Base-by-base conservation (phyloP, 2,329 filamentous ascomycete genomes). In the Lomentospora prolificans region DNA sequence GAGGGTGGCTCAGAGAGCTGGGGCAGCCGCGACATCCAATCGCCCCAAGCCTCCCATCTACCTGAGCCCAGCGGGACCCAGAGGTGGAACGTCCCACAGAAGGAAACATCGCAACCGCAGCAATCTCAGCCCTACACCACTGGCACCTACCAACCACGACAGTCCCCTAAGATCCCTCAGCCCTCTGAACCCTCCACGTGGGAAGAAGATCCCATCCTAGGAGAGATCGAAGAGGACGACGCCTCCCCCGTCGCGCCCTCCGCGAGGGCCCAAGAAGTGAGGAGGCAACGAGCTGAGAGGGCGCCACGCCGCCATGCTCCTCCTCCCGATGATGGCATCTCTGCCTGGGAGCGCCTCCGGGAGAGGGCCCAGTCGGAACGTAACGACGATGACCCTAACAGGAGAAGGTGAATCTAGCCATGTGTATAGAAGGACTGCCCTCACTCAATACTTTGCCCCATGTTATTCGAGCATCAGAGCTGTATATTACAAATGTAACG, bases 221-320 rank as follows among this genome's bases (percentile, higher is more conserved):
- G 65, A 50, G 58, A 63, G 24, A 62, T 65, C 19, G 64, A 69
- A 4, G 44, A 17, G 5, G 73, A 75, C 36, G 73, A 76, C 56
- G 73, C 71, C 36, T 77, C 75, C 1, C 75, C 75, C 24, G 60
- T 75, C 9, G 65, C 74, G 6, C 48, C 66, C 14, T 62, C 70
- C 6, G 57, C 64, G 10, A 64, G 61, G 44, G 59, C 61, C 19
- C 62, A 65, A 9, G 53, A 55, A 7, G 41, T 28, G 3, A 31
- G n/a, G 27, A 30, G 36, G 41, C 27, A n/a, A n/a, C 17, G 44
- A 25, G 24, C 53, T 7, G 28, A 54, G 24, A 25, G 6, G 25
- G 39, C 24, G 30, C 25, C 14, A 27, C 53, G 53, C 10, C 53
- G 36, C 25, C 53, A 17, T 9, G 17, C 33, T n/a, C 53, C 51